Percentiles rank a stretch among this genome's conserved stretches.
These are phyloP conservation scores for Suillus spraguei DNA, from an alignment of 768 basidiomycete genomes.

Conservation along the genomic window DNA sequence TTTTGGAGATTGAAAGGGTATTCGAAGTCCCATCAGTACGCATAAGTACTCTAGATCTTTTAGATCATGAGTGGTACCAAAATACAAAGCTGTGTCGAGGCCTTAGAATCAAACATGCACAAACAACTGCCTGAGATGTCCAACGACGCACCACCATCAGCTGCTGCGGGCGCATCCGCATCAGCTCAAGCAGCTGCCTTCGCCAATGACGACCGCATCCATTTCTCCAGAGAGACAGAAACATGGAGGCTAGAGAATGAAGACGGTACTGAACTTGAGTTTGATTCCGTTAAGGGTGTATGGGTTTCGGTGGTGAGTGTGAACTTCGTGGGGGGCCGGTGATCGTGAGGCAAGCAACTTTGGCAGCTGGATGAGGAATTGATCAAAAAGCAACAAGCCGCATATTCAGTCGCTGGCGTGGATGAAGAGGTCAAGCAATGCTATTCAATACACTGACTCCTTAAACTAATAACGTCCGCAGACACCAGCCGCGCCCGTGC, in stretches of 20 bases:
- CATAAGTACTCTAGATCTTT: background rate
- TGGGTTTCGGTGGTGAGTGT: constrained; percentile 87
- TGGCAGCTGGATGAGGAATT: constrained; percentile 84
- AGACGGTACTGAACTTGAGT: constrained; percentile 88
- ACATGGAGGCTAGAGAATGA: constrained; percentile 93
- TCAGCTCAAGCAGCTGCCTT: constrained; percentile 67
- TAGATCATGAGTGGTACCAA: background rate
- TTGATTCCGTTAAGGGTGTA: constrained; percentile 66
- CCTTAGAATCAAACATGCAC: constrained; percentile 39
- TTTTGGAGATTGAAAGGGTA: background rate
- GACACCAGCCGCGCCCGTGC: constrained; percentile 87
- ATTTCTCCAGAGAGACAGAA: constrained; percentile 72
- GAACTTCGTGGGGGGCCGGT: background rate
- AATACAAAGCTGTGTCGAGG: constrained; percentile 1
- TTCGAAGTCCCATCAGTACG: background rate
- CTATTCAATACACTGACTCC: constrained; percentile 18
- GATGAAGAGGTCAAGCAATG: constrained; percentile 80
- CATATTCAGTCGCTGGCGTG: constrained; percentile 90
- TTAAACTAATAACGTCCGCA: constrained; percentile 36
- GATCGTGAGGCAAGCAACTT: constrained; percentile 5
- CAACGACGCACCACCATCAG: constrained; percentile 44
- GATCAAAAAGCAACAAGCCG: constrained; percentile 91
- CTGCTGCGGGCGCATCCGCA: constrained; percentile 52
- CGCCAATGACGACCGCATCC: constrained; percentile 78
- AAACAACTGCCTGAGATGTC: constrained; percentile 38